Evolutionary conservation across 2,329 filamentous ascomycete species (phyloP).

Genomic region (Scedosporium boydii): DNA sequence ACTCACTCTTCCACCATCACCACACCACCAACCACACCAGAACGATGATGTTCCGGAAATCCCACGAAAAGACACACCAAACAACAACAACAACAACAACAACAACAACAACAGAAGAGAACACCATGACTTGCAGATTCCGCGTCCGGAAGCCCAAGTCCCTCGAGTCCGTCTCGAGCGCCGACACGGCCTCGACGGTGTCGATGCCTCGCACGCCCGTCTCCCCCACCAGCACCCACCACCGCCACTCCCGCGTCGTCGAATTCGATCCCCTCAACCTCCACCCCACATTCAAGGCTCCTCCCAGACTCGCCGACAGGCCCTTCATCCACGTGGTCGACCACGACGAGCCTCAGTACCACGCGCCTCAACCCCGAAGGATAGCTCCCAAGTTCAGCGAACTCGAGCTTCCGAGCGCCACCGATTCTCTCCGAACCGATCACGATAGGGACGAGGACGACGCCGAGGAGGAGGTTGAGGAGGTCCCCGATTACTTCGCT

Average conservation of each 20-base stretch:
- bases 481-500: constrained; percentile 22
- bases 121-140: constrained; percentile 18
- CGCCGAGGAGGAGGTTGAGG: neutral
- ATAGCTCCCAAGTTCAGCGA: constrained; percentile 13
- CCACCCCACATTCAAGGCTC: constrained; percentile 22
- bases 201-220: constrained; percentile 10
- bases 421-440: constrained; percentile 14
- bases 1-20: neutral
- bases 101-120: neutral
- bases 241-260: constrained; percentile 16
- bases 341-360: constrained; percentile 12
- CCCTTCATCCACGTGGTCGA: constrained; percentile 20
- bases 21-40: neutral
- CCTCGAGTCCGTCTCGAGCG: constrained; percentile 24
- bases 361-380: neutral
- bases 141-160: constrained; percentile 31
- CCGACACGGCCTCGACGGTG: constrained; percentile 18
- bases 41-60: neutral
- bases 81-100: neutral
- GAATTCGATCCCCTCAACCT: constrained; percentile 22
- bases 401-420: constrained; percentile 14
- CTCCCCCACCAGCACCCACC: constrained; percentile 10
- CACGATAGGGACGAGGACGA: constrained; percentile 14
- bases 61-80: neutral
- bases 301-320: constrained; percentile 11